phyloP scores from a whole-genome alignment of 2,329 filamentous ascomycete genomes.

The Geoglossum cookeanum region DNA sequence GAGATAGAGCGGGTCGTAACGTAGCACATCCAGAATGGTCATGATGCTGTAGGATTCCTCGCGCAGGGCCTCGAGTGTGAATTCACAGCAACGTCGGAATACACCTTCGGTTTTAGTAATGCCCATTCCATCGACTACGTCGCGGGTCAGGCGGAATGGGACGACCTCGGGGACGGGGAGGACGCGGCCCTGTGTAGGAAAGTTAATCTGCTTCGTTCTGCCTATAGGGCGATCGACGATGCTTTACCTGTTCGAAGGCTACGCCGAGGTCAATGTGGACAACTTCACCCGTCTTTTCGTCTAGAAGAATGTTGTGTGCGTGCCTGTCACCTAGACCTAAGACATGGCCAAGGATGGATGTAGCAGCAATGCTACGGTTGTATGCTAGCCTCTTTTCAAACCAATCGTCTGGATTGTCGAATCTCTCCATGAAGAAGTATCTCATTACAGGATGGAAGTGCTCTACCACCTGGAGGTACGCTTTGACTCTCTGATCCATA shows the following conservation, averaged over 20 bases:
- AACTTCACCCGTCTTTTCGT: slow-evolving; percentile 75
- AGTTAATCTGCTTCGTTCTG: neutral
- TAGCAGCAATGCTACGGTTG: slow-evolving; percentile 79
- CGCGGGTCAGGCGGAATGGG: slow-evolving; percentile 81
- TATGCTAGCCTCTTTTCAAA: slow-evolving; percentile 79
- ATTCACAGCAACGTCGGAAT: slow-evolving; percentile 95
- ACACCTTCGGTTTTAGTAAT: slow-evolving; percentile 89
- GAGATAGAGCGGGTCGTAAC: slow-evolving; percentile 93
- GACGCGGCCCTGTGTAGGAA: slow-evolving; percentile 44
- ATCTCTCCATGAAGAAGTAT: slow-evolving; percentile 94
- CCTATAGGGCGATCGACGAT: neutral
- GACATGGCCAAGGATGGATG: slow-evolving; percentile 86
- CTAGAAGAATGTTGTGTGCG: slow-evolving; percentile 89
- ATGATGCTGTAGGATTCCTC: slow-evolving; percentile 94
- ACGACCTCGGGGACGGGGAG: slow-evolving; percentile 89
- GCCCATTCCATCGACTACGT: slow-evolving; percentile 94
- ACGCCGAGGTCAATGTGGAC: slow-evolving; percentile 96
- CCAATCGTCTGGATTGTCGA: slow-evolving; percentile 89
- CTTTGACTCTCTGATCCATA: slow-evolving; percentile 49
- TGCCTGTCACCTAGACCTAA: slow-evolving; percentile 87
- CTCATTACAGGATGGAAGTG: slow-evolving; percentile 84
- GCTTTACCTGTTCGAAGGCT: slow-evolving; percentile 58
- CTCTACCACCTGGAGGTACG: slow-evolving; percentile 60
- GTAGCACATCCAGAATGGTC: slow-evolving; percentile 91
- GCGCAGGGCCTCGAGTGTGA: slow-evolving; percentile 84